Conservation (phyloP, 1,284 basidiomycete species). For the Cutaneotrichosporon sp. region DNA sequence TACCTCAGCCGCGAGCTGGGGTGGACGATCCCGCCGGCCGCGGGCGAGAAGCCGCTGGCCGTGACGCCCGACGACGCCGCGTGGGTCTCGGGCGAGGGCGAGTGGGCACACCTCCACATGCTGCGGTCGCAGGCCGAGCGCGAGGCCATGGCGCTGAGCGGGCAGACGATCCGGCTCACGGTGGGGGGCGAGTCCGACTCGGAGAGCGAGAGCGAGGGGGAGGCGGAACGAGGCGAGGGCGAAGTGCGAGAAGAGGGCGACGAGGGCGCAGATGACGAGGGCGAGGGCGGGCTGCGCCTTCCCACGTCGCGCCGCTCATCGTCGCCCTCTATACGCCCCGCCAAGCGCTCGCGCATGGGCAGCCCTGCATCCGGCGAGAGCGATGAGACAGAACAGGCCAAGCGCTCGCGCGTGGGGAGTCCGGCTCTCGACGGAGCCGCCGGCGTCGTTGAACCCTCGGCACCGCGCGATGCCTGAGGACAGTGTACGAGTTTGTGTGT, state of each 20-base stretch:
- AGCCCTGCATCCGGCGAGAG: constrained; percentile 6
- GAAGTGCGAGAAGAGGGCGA: neutral
- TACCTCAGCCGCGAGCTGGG: constrained; percentile 70
- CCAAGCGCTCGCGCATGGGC: constrained; percentile 17
- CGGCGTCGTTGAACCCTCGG: neutral
- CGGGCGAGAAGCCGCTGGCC: constrained; percentile 5
- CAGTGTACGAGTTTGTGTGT: neutral
- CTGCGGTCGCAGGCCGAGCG: constrained; percentile 7
- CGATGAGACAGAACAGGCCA: neutral
- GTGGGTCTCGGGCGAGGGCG: constrained; percentile 20
- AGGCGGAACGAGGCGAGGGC: too few species aligned
- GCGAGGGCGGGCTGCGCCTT: neutral
- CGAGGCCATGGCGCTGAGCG: constrained; percentile 6
- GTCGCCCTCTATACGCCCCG: constrained; percentile 15
- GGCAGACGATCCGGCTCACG: neutral
- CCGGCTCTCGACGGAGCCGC: neutral
- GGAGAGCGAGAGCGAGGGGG: neutral
- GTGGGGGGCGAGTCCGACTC: constrained; percentile 6
- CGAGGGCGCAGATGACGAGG: neutral
- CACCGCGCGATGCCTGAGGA: neutral
- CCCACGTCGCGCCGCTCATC: neutral
- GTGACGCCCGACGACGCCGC: constrained; percentile 20
- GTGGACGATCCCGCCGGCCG: constrained; percentile 65
- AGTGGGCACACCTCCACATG: constrained; percentile 16
- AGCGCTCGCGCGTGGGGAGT: neutral